These are phyloP conservation scores for Aspergillus sp. DNA, from an alignment of 2,329 filamentous ascomycete genomes.

Conservation along the genomic window DNA sequence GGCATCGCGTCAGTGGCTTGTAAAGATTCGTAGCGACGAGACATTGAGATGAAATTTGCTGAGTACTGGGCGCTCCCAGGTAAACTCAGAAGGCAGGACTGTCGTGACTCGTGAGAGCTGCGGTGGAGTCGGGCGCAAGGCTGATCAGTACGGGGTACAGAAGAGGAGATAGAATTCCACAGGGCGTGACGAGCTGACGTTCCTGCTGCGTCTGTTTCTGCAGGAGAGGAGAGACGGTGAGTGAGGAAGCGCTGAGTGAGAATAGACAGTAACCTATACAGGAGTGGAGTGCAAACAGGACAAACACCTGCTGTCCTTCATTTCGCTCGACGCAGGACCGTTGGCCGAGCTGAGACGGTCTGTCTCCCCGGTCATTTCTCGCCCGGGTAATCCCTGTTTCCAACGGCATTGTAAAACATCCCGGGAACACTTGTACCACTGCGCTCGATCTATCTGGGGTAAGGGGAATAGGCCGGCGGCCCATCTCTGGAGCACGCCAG, in stretches of 20 bases:
- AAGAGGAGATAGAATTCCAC: not conserved
- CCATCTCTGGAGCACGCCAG: not conserved
- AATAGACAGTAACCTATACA: not conserved
- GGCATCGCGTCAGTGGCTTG: not conserved
- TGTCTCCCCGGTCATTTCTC: not conserved
- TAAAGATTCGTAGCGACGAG: not conserved
- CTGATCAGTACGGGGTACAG: not conserved
- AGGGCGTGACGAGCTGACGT: not conserved
- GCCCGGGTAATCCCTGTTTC: slow-evolving; percentile 13
- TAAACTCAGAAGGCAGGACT: not conserved
- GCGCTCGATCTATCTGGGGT: slow-evolving; percentile 21
- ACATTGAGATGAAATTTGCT: not conserved
- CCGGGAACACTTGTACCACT: slow-evolving; percentile 17
- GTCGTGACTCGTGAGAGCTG: not conserved
- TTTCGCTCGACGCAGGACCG: slow-evolving; percentile 6
- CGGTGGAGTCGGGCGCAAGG: not conserved
- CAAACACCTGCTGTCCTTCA: slow-evolving; percentile 1
- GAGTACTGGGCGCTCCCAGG: not conserved
- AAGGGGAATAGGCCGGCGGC: slow-evolving; percentile 9
- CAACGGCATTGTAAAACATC: slow-evolving; percentile 21
- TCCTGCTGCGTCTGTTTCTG: not conserved
- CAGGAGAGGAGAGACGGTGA: not conserved
- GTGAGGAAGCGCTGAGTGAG: not conserved
- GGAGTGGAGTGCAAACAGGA: slow-evolving; percentile 6
- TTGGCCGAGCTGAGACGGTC: slow-evolving; percentile 5